A percentile compares a stretch with the other conserved stretches of the same genome.
Conservation (phyloP, 768 basidiomycete genomes). For the Suillus lakei region DNA sequence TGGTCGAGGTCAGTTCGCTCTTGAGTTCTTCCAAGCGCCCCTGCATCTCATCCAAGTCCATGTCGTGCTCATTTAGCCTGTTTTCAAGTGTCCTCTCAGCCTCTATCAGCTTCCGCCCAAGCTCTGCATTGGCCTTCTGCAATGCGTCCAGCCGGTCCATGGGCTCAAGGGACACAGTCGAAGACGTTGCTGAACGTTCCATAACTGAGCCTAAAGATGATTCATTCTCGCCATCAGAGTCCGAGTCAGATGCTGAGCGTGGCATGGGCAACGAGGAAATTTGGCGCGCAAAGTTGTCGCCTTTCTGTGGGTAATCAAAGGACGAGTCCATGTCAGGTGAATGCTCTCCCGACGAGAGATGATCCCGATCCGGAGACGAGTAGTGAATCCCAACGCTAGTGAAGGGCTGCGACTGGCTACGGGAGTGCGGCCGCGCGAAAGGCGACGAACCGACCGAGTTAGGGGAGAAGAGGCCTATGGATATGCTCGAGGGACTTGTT, state of each 20-base stretch:
- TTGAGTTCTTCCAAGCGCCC: constrained; percentile 74
- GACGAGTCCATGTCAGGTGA: constrained; percentile 42
- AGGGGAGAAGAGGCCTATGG: constrained; percentile 45
- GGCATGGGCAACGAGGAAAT: constrained; percentile 67
- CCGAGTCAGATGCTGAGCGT: constrained; percentile 44
- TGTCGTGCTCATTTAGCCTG: constrained; percentile 76
- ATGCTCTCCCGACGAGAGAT: constrained; percentile 34
- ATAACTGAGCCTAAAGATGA: constrained; percentile 59
- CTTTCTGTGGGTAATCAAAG: constrained; percentile 41
- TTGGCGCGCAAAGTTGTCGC: constrained; percentile 48
- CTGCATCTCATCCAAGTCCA: constrained; percentile 84
- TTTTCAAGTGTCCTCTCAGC: constrained; percentile 70
- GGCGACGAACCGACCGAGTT: constrained; percentile 47
- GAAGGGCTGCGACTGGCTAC: constrained; percentile 55
- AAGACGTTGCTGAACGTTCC: constrained; percentile 62
- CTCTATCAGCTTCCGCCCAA: constrained; percentile 77
- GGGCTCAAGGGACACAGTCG: constrained; percentile 72
- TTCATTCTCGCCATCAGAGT: constrained; percentile 57
- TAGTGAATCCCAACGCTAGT: constrained; percentile 47
- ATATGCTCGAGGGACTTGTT: constrained; percentile 36
- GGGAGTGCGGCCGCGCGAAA: constrained; percentile 68
- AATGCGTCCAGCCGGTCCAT: constrained; percentile 76
- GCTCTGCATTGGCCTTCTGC: constrained; percentile 72
- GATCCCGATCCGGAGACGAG: constrained; percentile 45
- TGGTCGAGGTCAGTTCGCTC: constrained; percentile 76